Base-by-base conservation (phyloP, 192 early-diverging fungal species). In the Helicostylum pulchrum region DNA sequence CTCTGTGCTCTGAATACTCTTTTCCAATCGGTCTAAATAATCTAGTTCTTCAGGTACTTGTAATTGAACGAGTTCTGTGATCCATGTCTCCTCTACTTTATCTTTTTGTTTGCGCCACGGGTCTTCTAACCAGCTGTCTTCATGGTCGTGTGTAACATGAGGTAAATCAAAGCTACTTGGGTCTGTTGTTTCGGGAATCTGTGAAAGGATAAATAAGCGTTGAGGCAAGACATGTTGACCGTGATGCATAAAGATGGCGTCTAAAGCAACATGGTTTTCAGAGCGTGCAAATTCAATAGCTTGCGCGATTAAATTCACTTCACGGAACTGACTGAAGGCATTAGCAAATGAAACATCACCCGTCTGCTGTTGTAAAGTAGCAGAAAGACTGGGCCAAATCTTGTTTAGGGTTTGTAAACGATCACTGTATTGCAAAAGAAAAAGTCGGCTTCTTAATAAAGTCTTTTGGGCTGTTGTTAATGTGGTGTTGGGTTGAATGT, bases 181-280 rank as follows among this genome's bases (percentile, higher is more conserved):
- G 43, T 82, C 81, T 4, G 71, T 76, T 3, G 82, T 80, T 57
- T 87, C 81, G 1, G 88, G 88, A 0, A 92, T 70, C 39, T 83
- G 75, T 10, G 68, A 67, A 14, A 88, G 61, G 53, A 90, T 85
- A 2, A 73, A 71, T 14, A 90, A 65, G 15, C 90, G 74, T 67
- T 81, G 85, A 17, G 87, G 87, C 49, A 83, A 60, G 0, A 83
- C 65, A 39, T 89, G 83, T 3, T 68, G 34, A 1, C 83, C 79
- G 55, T 90, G 88, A 0, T 85, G 78, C 45, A 76, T 83, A 42
- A 90, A 84, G 15, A 92, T 60, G 5, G 82, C 71, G 53, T 81
- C 77, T 30, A 90, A 58, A 1, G 83, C 90, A 46, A 74, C 57
- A 45, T 85, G 66, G 34, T 85, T 78, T 53, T 83, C 85, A 34